These are phyloP conservation scores for Martiniozyma asiatica DNA, from an alignment of 1,139 yeast species.

Conservation along the genomic window DNA sequence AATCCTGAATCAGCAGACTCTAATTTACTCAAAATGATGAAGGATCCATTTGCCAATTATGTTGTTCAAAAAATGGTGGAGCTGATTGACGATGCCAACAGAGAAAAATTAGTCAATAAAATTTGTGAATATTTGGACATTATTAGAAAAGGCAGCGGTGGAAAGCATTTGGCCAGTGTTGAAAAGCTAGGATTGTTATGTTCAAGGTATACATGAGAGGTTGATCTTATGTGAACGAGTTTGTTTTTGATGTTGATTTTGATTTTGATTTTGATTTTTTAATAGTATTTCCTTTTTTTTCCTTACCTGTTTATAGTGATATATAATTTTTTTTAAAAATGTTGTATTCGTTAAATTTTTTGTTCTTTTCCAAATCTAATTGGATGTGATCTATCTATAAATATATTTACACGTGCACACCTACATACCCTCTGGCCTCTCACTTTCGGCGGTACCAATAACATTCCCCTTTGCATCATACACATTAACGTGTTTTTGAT, in stretches of 20 bases:
- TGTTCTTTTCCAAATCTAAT: too few relatives aligned
- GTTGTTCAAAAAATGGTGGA: slow-evolving; percentile 92
- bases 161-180: slow-evolving; percentile 80
- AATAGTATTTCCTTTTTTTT: slow-evolving; percentile 1
- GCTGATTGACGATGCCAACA: slow-evolving; percentile 58
- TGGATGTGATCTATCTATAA: too few relatives aligned
- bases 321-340: too few relatives aligned
- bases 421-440: slow-evolving; percentile 11
- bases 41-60: slow-evolving; percentile 94
- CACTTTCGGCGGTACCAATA: slow-evolving; percentile 11
- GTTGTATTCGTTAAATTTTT: too few relatives aligned
- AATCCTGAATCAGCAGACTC: slow-evolving; percentile 52
- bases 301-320: too few relatives aligned
- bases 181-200: slow-evolving; percentile 59
- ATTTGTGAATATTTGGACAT: slow-evolving; percentile 52
- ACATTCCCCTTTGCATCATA: slow-evolving; percentile 23
- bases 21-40: slow-evolving; percentile 78
- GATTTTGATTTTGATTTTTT: not conserved
- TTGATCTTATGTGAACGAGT: too few relatives aligned
- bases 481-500: slow-evolving; percentile 41
- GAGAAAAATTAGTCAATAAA: slow-evolving; percentile 51
- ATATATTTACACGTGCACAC: too few relatives aligned
- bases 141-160: slow-evolving; percentile 47
- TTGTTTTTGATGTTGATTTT: too few relatives aligned
- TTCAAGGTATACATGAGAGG: too few relatives aligned